Evolutionary conservation across 257 asterid genomes (phyloP), one percentile per base, ranked within the genome.

Genomic region (Petunia secreta): DNA sequence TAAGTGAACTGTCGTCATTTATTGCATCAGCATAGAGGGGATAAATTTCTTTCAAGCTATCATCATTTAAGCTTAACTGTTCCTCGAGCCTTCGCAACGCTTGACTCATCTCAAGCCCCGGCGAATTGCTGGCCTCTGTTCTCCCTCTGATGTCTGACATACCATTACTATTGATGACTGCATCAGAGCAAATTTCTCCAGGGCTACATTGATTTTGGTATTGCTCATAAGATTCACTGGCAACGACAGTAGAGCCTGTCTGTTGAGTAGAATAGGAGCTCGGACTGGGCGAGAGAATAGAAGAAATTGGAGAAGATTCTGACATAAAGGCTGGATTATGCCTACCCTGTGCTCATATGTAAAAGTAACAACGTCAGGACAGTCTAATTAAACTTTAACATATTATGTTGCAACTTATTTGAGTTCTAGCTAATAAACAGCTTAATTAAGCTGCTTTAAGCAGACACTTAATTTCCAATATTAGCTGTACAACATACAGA

Each of bases 1-100:
- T 79, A 85, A 89, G 83, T 77, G 79, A 82, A 34, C 81, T 88
- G 80, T 87, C 84, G 64, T 65, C 89, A 80, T 76, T 71, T 46
- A 82, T 79, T 58, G 83, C 84, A 63, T 88, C 85, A 69, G 68
- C 88, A 52, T 80, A 75, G 84, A 80, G 69, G 34, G 79, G 80
- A 80, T 75, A 77, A 59, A 78, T 65, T 8, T 81, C 84, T 69
- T 83, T 78, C 74, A 82, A 82, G 86, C 86, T 86, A 54, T 89
- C 95, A 76, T 92, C 95, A 75, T 96, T 89, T 82, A 94, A 85
- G 89, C 97, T 92, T 83, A 96, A 81, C 59, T 92, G 94, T 77
- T 92, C 93, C 89, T 93, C 87, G 68, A 92, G 82, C 84, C 83
- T 87, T 87, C 84, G 89, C 84, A 95, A 77, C 37, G 97, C 97